Evolutionary conservation across 2,329 filamentous ascomycete genomes (phyloP), one percentile per base, ranked within the genome.

Genomic region (Clonostachys solani): DNA sequence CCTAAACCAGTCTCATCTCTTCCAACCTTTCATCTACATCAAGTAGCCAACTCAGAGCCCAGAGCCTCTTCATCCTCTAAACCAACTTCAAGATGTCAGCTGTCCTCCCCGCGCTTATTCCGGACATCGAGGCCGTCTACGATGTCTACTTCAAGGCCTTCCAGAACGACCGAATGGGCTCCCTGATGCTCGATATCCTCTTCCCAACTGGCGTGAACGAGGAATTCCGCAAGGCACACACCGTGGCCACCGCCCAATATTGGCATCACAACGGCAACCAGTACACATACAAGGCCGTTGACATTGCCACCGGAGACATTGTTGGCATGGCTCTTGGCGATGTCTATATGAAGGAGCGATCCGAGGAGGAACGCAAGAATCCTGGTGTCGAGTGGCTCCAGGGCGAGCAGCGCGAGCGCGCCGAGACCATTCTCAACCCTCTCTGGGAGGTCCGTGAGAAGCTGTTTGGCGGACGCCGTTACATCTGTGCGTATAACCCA

Each of bases 301-400:
- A 77, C 52, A 65, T 62, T 7, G 61, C 62, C 5, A 70, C 64
- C 1, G 65, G 66, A 13, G 63, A 68, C 33, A 66, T 75, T 35
- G 61, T 74, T 18, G 74, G 73, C 43, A 75, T 77, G 67, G 71
- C 64, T 3, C 62, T 76, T 16, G 68, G 65, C 52, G 70, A 77
- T 48, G 60, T 71, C 6, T 72, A 70, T 52, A 48, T 72, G 45
- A 50, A 54, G 18, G 56, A 64, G 53, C 56, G 67, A 19, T 59
- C 61, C 9, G 60, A 64, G 6, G 68, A 71, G 49, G 70, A 75
- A 52, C 65, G 72, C 51, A 61, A 62, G 45, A 69, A 69, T 48
- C 64, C 65, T 3, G 71, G 73, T 35, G 65, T 75, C 13, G 61
- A 63, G 10, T 77, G 72, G 72, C 56, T 77, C 19, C 54, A 71